phyloP scores from a whole-genome alignment of 192 early-diverging fungal species.

The Umbelopsis vinacea region DNA sequence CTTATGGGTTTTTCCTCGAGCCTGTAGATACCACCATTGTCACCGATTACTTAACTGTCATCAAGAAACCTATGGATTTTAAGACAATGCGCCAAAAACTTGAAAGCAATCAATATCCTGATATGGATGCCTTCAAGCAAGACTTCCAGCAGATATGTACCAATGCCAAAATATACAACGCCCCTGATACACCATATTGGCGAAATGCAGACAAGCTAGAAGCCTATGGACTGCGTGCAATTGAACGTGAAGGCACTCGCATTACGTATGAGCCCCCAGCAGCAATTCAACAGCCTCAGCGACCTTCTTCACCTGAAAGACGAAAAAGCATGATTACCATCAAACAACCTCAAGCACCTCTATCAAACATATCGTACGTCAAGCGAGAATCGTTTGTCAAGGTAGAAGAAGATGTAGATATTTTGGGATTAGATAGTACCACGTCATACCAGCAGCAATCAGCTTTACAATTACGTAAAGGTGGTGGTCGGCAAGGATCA shows the following conservation, averaged over 20 bases:
- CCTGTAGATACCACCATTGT: constrained; percentile 82
- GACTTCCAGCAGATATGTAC: constrained; percentile 81
- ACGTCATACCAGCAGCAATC: constrained; percentile 13
- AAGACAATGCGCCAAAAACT: constrained; percentile 86
- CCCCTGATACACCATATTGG: constrained; percentile 80
- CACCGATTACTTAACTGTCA: constrained; percentile 79
- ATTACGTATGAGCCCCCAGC: constrained; percentile 43
- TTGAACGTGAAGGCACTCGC: constrained; percentile 66
- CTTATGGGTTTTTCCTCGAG: constrained; percentile 85
- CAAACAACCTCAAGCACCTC: not conserved
- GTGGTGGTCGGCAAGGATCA: constrained; percentile 9
- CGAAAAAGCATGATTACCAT: not conserved
- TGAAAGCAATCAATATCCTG: constrained; percentile 56
- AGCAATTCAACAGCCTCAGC: constrained; percentile 19
- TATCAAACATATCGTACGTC: not conserved
- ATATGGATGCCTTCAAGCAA: constrained; percentile 69
- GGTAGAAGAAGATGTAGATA: constrained; percentile 49
- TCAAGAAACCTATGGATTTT: constrained; percentile 90
- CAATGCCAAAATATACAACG: constrained; percentile 87
- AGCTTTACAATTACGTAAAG: constrained; percentile 22
- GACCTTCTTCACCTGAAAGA: not conserved
- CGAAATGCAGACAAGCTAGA: constrained; percentile 79
- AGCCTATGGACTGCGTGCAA: constrained; percentile 67
- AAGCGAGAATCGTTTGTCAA: constrained; percentile 26
- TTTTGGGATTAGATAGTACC: constrained; percentile 32